A percentile compares a stretch with the other conserved stretches of the same genome.
phyloP scores from a whole-genome alignment of 1,284 basidiomycete species.

The Trametes sp. region DNA sequence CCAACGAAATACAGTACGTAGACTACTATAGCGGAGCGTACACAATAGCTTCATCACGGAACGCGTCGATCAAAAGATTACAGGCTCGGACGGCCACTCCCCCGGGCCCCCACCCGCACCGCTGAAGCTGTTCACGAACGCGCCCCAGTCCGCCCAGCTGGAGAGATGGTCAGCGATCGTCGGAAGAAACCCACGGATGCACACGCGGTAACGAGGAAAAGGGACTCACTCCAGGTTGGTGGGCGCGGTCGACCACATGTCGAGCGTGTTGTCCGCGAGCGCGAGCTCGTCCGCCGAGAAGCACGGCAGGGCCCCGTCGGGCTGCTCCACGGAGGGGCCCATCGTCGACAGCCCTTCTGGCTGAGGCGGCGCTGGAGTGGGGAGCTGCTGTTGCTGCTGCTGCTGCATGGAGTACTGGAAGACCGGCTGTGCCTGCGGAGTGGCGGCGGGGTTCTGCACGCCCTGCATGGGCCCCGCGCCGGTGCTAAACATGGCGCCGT shows the following conservation, averaged over 20 bases:
- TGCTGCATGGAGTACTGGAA: not conserved
- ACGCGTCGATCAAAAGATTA: not conserved
- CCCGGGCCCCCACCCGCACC: not conserved
- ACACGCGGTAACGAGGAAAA: no score
- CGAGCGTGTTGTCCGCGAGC: conserved; percentile 17
- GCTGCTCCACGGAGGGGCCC: not conserved
- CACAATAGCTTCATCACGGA: not conserved
- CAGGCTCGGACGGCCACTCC: not conserved
- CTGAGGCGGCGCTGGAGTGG: not conserved
- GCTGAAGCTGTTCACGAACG: conserved; percentile 22
- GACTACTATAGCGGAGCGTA: no score
- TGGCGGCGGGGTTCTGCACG: not conserved
- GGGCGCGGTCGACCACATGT: conserved; percentile 18
- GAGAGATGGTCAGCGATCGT: not conserved
- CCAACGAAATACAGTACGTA: no score
- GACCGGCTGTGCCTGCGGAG: not conserved
- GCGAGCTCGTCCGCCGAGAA: conserved; percentile 10
- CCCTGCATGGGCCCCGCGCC: not conserved
- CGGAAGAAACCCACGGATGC: no score
- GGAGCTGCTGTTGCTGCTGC: not conserved
- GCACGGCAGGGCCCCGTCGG: not conserved
- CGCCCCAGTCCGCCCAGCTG: conserved; percentile 27
- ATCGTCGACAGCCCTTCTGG: not conserved
- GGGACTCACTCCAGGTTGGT: conserved; percentile 9
- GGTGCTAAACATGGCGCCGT: not conserved